These are phyloP conservation scores for Conticribra guillardii DNA, from an alignment of 108 stramenopile species.

Conservation along the genomic window DNA sequence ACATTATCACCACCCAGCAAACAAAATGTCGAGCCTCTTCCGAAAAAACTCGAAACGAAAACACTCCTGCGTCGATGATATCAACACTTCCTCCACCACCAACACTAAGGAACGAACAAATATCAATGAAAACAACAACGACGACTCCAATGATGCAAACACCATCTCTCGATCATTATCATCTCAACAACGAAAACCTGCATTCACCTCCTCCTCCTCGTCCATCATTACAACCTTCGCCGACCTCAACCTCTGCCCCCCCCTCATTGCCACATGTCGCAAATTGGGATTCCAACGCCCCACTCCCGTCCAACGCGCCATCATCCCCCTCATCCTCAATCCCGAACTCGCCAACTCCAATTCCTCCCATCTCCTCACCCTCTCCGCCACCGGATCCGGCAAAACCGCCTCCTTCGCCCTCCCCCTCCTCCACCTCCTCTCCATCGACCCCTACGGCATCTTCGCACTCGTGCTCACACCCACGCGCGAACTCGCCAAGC, in stretches of 20 bases:
- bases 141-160: background rate
- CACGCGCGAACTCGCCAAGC: conserved; percentile 96
- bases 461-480: conserved; percentile 93
- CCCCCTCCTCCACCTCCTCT: conserved; percentile 87
- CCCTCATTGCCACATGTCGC: conserved; percentile 72
- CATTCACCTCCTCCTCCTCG: background rate
- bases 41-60: conserved; percentile 28
- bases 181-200: too few relatives aligned
- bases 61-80: background rate
- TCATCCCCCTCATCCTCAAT: conserved; percentile 71
- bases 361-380: conserved; percentile 66
- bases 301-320: conserved; percentile 74
- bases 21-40: conserved; percentile 48
- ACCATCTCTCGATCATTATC: too few relatives aligned
- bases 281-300: conserved; percentile 68
- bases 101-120: background rate
- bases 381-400: conserved; percentile 84
- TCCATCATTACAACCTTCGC: conserved; percentile 52
- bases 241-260: conserved; percentile 65
- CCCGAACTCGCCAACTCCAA: background rate
- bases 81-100: background rate
- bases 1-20: too few relatives aligned
- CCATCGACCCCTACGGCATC: conserved; percentile 91
- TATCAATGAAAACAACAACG: background rate
- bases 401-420: conserved; percentile 94